Evolutionary conservation across 2,329 filamentous ascomycete genomes (phyloP).

Genomic region (Venturia nashicola): DNA sequence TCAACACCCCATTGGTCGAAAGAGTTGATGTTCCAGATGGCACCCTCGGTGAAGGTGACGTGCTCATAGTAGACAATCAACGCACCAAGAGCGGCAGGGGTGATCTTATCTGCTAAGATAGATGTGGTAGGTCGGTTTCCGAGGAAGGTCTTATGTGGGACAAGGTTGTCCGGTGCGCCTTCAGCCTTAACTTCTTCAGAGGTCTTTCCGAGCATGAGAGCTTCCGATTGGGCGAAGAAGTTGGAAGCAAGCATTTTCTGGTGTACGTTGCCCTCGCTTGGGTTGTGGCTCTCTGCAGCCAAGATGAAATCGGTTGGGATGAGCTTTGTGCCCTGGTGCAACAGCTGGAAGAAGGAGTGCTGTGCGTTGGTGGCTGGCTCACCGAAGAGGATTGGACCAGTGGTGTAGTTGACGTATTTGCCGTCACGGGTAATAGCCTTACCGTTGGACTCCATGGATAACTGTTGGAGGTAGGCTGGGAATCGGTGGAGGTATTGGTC

Average conservation of each 20-base stretch:
- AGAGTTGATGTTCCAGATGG: conserved; percentile 98
- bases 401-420: conserved; percentile 91
- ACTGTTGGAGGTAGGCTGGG: conserved; percentile 95
- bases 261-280: conserved; percentile 80
- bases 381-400: conserved; percentile 88
- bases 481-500: conserved; percentile 99
- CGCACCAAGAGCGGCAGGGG: conserved; percentile 82
- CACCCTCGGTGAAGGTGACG: conserved; percentile 93
- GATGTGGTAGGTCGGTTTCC: conserved; percentile 95
- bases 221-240: conserved; percentile 82
- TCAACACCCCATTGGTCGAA: conserved; percentile 99
- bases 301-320: conserved; percentile 98
- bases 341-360: conserved; percentile 99
- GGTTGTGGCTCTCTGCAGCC: conserved; percentile 93
- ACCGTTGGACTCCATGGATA: conserved; percentile 99
- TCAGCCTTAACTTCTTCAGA: conserved; percentile 68
- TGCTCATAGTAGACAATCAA: conserved; percentile 99
- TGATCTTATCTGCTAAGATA: conserved; percentile 87
- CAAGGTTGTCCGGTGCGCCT: conserved; percentile 58
- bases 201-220: conserved; percentile 83
- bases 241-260: conserved; percentile 90
- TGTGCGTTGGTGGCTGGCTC: conserved; percentile 98
- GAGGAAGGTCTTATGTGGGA: conserved; percentile 98
- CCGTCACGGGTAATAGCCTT: conserved; percentile 88
- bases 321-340: conserved; percentile 98